Evolutionary conservation across 2,329 filamentous ascomycete genomes (phyloP).

Genomic region (Stachybotrys chlorohalonatus): DNA sequence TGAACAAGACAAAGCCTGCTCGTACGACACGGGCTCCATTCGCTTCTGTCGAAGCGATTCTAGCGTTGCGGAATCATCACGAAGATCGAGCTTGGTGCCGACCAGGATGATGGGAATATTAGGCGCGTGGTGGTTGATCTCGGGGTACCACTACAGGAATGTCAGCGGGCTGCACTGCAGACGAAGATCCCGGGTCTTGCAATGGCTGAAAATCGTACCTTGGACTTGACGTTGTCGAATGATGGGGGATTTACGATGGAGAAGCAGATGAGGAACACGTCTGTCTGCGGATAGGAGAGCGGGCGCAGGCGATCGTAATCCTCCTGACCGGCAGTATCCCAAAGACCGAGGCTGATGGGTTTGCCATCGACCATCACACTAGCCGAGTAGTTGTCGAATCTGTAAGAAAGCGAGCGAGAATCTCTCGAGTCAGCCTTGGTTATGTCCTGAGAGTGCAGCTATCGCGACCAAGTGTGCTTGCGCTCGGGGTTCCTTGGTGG

Average conservation of each 20-base stretch:
- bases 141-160: slow-evolving; percentile 73
- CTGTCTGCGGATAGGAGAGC: slow-evolving; percentile 94
- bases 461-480: neutral
- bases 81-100: slow-evolving; percentile 91
- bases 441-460: neutral
- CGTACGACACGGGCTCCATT: slow-evolving; percentile 95
- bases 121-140: slow-evolving; percentile 94
- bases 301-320: slow-evolving; percentile 94
- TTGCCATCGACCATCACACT: slow-evolving; percentile 99
- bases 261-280: slow-evolving; percentile 97
- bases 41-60: slow-evolving; percentile 81
- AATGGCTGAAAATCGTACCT: slow-evolving; percentile 53
- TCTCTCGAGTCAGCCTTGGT: slow-evolving; percentile 8
- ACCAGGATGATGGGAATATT: slow-evolving; percentile 95
- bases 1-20: slow-evolving; percentile 78
- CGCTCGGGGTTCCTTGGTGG: neutral
- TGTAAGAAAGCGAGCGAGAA: slow-evolving; percentile 23
- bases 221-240: slow-evolving; percentile 98
- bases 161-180: slow-evolving; percentile 6
- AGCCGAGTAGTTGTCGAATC: slow-evolving; percentile 98
- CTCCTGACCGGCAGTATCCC: slow-evolving; percentile 98
- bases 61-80: slow-evolving; percentile 76
- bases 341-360: slow-evolving; percentile 90
- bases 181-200: neutral
- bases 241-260: slow-evolving; percentile 96